Conservation (phyloP, 106 monocot genomes). For the Agapanthus africanus region DNA sequence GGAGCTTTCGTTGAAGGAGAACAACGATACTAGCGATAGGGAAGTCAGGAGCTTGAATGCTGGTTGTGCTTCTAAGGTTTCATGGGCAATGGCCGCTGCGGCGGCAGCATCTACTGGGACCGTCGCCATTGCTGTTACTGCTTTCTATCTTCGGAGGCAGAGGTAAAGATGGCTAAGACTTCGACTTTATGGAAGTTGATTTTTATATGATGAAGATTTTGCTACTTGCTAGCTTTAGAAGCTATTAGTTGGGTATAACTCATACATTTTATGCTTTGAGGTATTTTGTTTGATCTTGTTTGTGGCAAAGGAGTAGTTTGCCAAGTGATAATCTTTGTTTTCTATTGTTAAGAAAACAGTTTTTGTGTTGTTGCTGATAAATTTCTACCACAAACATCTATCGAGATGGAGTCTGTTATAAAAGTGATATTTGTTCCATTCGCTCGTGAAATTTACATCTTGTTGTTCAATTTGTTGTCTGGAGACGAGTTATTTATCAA, state of each 20-base stretch:
- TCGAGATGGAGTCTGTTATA: no score
- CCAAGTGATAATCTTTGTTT: constrained; percentile 2
- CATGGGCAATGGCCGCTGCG: constrained; percentile 3
- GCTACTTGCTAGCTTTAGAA: neutral
- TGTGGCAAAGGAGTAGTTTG: constrained; percentile 14
- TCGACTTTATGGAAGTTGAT: neutral
- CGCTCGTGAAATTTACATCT: no score
- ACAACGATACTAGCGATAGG: neutral
- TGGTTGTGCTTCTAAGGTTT: neutral
- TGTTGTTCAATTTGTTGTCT: no score
- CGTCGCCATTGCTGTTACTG: neutral
- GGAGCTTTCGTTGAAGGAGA: constrained; percentile 3
- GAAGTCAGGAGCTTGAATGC: neutral
- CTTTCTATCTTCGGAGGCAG: constrained; percentile 3
- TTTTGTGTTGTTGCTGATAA: no score
- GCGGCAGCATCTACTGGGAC: constrained; percentile 5
- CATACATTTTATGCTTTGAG: neutral
- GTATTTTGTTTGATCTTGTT: neutral
- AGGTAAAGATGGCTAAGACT: neutral
- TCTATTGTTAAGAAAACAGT: no score
- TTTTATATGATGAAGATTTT: neutral
- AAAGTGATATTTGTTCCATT: no score
- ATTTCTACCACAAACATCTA: no score
- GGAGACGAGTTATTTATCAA: no score
- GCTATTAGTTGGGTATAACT: neutral